Percentiles rank a stretch among this genome's conserved stretches.
Evolutionary conservation across 129 eudicot species (phyloP).

Genomic region (Sambucus nigra): DNA sequence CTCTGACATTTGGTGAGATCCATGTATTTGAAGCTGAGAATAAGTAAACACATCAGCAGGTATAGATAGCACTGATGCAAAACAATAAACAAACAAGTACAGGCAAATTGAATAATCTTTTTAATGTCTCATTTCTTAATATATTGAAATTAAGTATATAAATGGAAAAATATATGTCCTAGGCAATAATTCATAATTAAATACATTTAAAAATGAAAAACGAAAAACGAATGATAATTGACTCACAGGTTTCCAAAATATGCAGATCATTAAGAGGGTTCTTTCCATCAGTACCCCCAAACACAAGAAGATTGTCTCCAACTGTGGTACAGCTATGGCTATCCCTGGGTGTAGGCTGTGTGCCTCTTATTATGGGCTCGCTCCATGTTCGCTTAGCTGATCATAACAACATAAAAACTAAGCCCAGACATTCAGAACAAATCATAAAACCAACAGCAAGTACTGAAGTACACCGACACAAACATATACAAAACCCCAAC

Average conservation of each 20-base stretch:
- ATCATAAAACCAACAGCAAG: neutral
- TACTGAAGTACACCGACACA: neutral
- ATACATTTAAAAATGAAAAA: slow-evolving; percentile 4
- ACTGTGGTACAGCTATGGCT: slow-evolving; percentile 95
- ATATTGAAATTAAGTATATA: neutral
- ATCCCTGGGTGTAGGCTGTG: slow-evolving; percentile 79
- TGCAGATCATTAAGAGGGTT: slow-evolving; percentile 75
- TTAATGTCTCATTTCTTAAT: too few relatives aligned
- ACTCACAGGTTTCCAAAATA: slow-evolving; percentile 85
- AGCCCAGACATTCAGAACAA: slow-evolving; percentile 5
- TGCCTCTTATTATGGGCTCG: slow-evolving; percentile 68
- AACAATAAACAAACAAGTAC: slow-evolving; percentile 1
- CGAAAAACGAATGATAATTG: neutral
- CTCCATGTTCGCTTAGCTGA: slow-evolving; percentile 67
- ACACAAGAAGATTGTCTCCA: slow-evolving; percentile 71
- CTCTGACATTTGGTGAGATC: slow-evolving; percentile 68
- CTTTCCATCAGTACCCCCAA: slow-evolving; percentile 92
- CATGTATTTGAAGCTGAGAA: slow-evolving; percentile 72
- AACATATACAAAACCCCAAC: neutral
- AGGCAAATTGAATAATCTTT: neutral
- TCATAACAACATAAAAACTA: slow-evolving; percentile 4
- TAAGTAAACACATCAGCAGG: slow-evolving; percentile 7
- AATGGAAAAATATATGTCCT: neutral
- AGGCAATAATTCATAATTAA: neutral
- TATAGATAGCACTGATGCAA: neutral